Base-by-base conservation (phyloP, 257 asterid genomes). In the Gentiana macrophylla region DNA sequence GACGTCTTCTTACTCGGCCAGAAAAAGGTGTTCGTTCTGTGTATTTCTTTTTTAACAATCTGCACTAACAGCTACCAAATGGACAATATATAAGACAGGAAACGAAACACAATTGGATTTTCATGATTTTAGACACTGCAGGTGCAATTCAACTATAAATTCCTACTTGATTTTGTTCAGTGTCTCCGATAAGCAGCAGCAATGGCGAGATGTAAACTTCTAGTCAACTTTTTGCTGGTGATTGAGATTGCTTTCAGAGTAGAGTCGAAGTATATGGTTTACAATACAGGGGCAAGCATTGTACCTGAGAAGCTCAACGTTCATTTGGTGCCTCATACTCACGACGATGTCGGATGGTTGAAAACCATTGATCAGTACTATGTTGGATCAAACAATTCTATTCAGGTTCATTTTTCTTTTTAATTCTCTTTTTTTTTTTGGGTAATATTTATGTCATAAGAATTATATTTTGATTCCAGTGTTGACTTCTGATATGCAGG, bases 331-430 rank as follows among this genome's bases (percentile, higher is more conserved):
- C 76, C 99, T 69, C 99, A 92, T 35, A 70, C 94, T 10, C 99
- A 92, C 32, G 99, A 92, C 41, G 99, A 92, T 73, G 99, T 92
- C 54, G 99, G 99, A 32, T 92, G 99, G 99, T 67, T 90, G 77
- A 90, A 90, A 76, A 90, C 98, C 46, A 63, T 91, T 35, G 98
- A 91, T 74, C 98, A 91, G 77, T 92, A 92, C 77, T 92, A 92
- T 63, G 97, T 88, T 62, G 99, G 99, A 34, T 80, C 94, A 56
- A 88, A 88, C 49, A 92, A 88, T 60, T 78, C 94, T 1, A 76
- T 92, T 65, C 99, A 92, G 95, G 99, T 90, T 45, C 4, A 12
- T 35, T 1, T 1, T n/a, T 37, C 33, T 35, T 37, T 35, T 3
- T 36, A 38, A 3, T 38, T 51, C 32, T 10, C 32, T 2, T 57